Evolutionary conservation across 805 yeast species (phyloP).

Genomic region (Pichia nanzhaoensis): DNA sequence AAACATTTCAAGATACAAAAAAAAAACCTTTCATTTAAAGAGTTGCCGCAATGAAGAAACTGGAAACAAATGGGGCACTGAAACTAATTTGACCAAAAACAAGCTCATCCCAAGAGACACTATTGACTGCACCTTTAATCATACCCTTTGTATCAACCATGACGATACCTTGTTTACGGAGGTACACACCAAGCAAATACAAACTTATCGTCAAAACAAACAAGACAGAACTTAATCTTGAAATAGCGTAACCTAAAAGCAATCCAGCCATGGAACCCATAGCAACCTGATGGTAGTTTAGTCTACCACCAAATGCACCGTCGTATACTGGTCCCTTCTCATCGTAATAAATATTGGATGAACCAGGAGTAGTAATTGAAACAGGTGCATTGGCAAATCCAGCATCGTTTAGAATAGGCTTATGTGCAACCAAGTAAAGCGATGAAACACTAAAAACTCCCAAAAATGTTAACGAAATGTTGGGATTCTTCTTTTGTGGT

Average conservation of each 20-base stretch:
- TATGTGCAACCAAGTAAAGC: slow-evolving; percentile 13
- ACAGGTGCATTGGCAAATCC: slow-evolving; percentile 6
- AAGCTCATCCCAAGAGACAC: slow-evolving; percentile 29
- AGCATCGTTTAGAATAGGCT: slow-evolving; percentile 20
- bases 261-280: slow-evolving; percentile 60
- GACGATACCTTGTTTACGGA: slow-evolving; percentile 49
- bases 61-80: slow-evolving; percentile 46
- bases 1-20: neutral
- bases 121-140: slow-evolving; percentile 8
- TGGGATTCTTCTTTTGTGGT: slow-evolving; percentile 5
- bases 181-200: slow-evolving; percentile 42
- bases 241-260: slow-evolving; percentile 51
- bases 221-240: slow-evolving; percentile 50
- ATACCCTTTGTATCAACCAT: slow-evolving; percentile 27
- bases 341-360: slow-evolving; percentile 6
- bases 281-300: slow-evolving; percentile 57
- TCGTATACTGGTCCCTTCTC: slow-evolving; percentile 22
- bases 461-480: slow-evolving; percentile 12
- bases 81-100: slow-evolving; percentile 56
- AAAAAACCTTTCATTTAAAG: neutral
- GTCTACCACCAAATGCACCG: slow-evolving; percentile 38
- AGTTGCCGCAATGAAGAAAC: slow-evolving; percentile 38
- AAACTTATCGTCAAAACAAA: slow-evolving; percentile 44
- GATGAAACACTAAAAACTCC: slow-evolving; percentile 21
- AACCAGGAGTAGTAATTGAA: slow-evolving; percentile 1